Conservation (phyloP, 2,329 filamentous ascomycete genomes). For the Epichloe sibirici region DNA sequence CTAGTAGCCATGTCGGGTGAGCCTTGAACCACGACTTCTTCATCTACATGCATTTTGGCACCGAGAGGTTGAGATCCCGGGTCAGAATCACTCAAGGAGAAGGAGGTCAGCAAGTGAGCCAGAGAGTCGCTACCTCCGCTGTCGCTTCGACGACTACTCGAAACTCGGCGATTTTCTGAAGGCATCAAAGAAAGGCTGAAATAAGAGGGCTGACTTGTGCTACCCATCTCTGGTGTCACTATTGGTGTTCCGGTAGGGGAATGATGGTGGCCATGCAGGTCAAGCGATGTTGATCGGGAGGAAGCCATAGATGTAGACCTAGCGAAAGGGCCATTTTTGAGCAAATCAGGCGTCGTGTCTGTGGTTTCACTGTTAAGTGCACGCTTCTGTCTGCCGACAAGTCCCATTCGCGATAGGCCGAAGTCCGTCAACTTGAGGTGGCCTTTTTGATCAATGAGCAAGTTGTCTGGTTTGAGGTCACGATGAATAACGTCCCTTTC, state of each 20-base stretch:
- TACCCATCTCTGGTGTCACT: slow-evolving; percentile 60
- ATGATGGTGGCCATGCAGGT: slow-evolving; percentile 58
- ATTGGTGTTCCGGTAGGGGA: slow-evolving; percentile 79
- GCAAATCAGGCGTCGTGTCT: slow-evolving; percentile 80
- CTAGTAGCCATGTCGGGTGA: slow-evolving; percentile 63
- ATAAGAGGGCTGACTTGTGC: slow-evolving; percentile 77
- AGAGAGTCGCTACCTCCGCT: slow-evolving; percentile 83
- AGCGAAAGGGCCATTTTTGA: slow-evolving; percentile 86
- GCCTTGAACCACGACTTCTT: slow-evolving; percentile 58
- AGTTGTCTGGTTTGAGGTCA: slow-evolving; percentile 92
- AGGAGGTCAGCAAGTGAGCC: slow-evolving; percentile 67
- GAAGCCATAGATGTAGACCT: slow-evolving; percentile 76
- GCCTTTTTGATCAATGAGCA: slow-evolving; percentile 92
- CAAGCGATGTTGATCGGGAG: slow-evolving; percentile 86
- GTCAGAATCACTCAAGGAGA: slow-evolving; percentile 57
- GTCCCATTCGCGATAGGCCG: slow-evolving; percentile 89
- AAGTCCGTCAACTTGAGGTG: slow-evolving; percentile 97
- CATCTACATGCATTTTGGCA: slow-evolving; percentile 52
- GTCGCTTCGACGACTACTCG: slow-evolving; percentile 70
- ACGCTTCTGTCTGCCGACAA: slow-evolving; percentile 92
- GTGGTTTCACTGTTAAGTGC: slow-evolving; percentile 64
- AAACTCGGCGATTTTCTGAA: slow-evolving; percentile 55
- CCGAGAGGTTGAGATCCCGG: slow-evolving; percentile 30
- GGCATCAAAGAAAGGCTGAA: slow-evolving; percentile 55
- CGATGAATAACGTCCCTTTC: slow-evolving; percentile 91